Conservation (phyloP, 805 yeast genomes). For the Suhomyces pyralidae region DNA sequence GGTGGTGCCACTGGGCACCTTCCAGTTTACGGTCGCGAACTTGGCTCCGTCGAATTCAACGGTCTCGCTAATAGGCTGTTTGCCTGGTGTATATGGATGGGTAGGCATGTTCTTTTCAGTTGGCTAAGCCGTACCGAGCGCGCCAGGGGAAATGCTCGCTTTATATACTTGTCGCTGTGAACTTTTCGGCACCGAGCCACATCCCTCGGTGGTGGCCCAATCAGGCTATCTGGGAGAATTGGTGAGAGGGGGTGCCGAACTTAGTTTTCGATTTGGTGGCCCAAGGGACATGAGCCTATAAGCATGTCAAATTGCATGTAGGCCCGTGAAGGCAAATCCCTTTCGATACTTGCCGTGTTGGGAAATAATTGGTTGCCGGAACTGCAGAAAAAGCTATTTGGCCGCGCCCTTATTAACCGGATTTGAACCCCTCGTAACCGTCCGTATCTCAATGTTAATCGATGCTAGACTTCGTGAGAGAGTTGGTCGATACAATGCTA, state of each 20-base stretch:
- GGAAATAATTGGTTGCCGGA: neutral
- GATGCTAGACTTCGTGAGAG: neutral
- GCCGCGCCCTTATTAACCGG: neutral
- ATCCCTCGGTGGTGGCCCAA: neutral
- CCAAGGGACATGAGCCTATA: neutral
- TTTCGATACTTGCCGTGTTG: neutral
- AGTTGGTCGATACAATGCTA: neutral
- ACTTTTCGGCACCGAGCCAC: neutral
- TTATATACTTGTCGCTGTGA: neutral
- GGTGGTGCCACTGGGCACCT: slow-evolving; percentile 29
- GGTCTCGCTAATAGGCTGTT: slow-evolving; percentile 25
- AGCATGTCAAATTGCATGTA: neutral
- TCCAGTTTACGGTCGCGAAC: slow-evolving; percentile 42
- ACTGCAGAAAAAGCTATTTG: neutral
- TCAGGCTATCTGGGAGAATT: neutral
- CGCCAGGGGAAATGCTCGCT: neutral
- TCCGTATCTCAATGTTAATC: neutral
- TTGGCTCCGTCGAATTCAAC: slow-evolving; percentile 37
- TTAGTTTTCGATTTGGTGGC: neutral
- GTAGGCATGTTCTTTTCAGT: slow-evolving; percentile 1
- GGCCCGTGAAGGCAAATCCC: neutral
- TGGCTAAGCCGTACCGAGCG: neutral
- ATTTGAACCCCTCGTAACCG: neutral
- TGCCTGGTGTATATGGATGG: slow-evolving; percentile 35
- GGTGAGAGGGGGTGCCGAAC: neutral